Base-by-base conservation (phyloP, 1,284 basidiomycete genomes). In the Cryptococcus jaspeensis region DNA sequence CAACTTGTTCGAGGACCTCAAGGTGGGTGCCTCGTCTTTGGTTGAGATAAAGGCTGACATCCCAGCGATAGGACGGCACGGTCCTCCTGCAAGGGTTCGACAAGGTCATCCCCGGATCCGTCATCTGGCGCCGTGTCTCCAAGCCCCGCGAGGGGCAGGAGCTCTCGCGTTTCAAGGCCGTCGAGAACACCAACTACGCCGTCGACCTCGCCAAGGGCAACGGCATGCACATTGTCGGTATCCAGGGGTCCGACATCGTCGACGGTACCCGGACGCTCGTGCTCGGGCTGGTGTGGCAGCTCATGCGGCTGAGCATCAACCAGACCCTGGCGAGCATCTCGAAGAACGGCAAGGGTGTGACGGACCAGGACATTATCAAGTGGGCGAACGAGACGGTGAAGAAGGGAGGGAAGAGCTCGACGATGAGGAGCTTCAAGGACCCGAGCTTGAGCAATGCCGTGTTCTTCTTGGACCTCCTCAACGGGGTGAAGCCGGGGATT, bases 151-250 rank as follows among this genome's bases (percentile, higher is more conserved):
- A 83, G 32, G 89, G 89, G 71, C 88, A 87, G 71, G 89, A 86
- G 53, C 81, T 99, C 22, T 93, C 92, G 38, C 83, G 92, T 53
- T 99, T 98, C 84, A 99, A 99, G 82, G 87, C 87, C 44, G 93
- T 99, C 37, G 96, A 99, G 79, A 99, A 99, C 79, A 97, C 92
- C 53, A 99, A 99, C 77, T 99, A 99, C 70, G 87, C 82, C 5
- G 88, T 98, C 51, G 95, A 99, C 52, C 85, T 99, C 16, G 94
- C 87, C 16, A 92, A 89, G 77, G 86, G 90, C 72, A 93, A 90
- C 73, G 86, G 88, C 48, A 92, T 99, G 91, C 92, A 92, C 75
- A 82, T 99, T 61, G 93, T 99, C 55, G 94, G 94, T 22, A 97
- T 99, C 65, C 96, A 99, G 76, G 95, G 95, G 11, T 87, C 93